Evolutionary conservation across 768 basidiomycete genomes (phyloP).

Genomic region (Lactarius hatsudake): DNA sequence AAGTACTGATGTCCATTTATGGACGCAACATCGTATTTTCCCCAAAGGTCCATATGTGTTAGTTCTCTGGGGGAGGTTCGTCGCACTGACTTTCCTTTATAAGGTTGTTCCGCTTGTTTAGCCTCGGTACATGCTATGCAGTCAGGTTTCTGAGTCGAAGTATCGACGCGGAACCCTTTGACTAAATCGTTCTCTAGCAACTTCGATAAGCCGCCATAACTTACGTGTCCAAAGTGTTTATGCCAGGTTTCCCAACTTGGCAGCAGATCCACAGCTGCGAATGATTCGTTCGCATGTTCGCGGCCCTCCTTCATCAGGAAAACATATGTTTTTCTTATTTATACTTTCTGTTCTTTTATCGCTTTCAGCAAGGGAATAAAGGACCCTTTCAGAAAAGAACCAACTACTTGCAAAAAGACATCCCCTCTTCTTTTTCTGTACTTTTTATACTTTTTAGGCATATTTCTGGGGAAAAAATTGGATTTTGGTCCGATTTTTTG

Average conservation of each 20-base stretch:
- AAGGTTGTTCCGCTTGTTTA: background rate
- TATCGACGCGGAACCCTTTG: background rate
- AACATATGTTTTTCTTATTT: no score
- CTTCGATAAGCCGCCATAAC: background rate
- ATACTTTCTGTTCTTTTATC: no score
- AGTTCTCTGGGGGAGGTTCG: background rate
- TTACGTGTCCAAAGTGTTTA: background rate
- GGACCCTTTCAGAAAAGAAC: no score
- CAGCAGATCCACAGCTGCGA: no score
- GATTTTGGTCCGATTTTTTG: no score
- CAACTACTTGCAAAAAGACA: no score
- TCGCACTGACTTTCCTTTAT: accelerated
- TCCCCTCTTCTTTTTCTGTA: no score
- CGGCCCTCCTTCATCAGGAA: no score
- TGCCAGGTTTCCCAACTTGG: background rate
- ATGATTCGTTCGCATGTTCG: no score
- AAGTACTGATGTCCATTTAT: background rate
- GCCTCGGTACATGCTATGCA: background rate
- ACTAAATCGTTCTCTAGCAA: accelerated
- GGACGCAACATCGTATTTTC: background rate
- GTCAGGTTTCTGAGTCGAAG: background rate
- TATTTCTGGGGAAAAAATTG: no score
- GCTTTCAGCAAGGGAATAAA: no score
- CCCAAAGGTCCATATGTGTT: background rate
- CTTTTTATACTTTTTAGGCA: no score